phyloP scores from a whole-genome alignment of 345 rosid species.

The Acer yangbiense region DNA sequence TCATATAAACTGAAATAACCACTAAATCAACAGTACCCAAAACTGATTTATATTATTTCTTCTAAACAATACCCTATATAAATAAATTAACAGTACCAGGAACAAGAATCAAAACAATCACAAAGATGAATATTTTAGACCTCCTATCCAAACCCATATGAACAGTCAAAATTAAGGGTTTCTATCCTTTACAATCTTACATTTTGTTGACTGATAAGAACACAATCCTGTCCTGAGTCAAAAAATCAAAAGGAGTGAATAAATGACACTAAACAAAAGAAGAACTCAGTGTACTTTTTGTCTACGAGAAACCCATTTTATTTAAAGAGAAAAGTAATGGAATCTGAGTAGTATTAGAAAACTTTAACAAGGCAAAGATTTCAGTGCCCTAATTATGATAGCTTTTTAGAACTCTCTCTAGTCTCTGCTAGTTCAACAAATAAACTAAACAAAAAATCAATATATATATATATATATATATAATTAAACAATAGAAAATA shows the following conservation, averaged over 20 bases:
- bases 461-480: neutral
- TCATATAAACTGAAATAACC: neutral
- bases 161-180: neutral
- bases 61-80: neutral
- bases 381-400: neutral
- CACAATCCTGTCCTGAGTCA: neutral
- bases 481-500: neutral
- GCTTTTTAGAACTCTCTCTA: neutral
- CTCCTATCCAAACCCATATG: neutral
- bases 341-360: neutral
- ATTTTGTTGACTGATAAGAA: slow-evolving; percentile 1
- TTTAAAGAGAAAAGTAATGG: neutral
- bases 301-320: neutral
- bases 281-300: neutral
- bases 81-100: neutral
- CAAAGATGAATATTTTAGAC: neutral
- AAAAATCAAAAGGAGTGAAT: neutral
- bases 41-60: neutral
- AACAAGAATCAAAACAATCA: neutral
- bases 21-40: neutral
- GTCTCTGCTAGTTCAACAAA: neutral
- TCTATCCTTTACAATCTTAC: neutral
- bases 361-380: slow-evolving; percentile 9
- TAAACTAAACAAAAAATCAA: neutral
- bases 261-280: neutral